Base-by-base conservation (phyloP, 805 yeast genomes). In the Suhomyces kilbournensis region DNA sequence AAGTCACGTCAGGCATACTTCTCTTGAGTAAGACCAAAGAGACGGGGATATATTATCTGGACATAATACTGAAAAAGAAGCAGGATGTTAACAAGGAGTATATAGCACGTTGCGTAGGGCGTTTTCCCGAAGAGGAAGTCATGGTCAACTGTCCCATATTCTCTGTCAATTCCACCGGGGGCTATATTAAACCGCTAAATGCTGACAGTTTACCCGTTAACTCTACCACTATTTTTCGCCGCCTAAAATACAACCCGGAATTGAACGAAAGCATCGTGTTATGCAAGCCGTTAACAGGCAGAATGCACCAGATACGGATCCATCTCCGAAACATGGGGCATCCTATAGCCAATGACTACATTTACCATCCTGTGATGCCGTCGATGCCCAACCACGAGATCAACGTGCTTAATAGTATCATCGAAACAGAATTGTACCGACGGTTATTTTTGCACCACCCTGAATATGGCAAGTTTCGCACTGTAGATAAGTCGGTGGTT, bases 291-390 rank as follows among this genome's bases (percentile, higher is more conserved):
- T 53, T 76, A 6, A 78, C 84, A 0, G 86, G 86, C 0, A 69
- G 78, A 54, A 79, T 79, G 62, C 86, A 82, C 63, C 86, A 82
- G 61, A 80, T 82, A 23, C 66, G 86, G 10, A 79, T 82, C 4
- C 86, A 82, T 61, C 62, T 82, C 10, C 62, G 83, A 20, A 76
- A 79, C 55, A 47, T 81, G 54, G 76, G 77, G 0, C 61, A 55
- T 63, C 97, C 98, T 0, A 93, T 93, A 45, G 90, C 88, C 3
- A 92, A 93, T 65, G 99, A 93, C 67, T 65, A 62, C 25, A 59
- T 66, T 10, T 75, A 75, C 54, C 65, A 68, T 48, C 63, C 65
- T 1, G 43, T 23, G 4, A 51, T 49, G 23, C 25, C 38, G 3
- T 42, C 44, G 5, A 22, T 50, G 10, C 40, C 51, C 15, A 56